A percentile compares a stretch with the other conserved stretches of the same genome.
phyloP scores from a whole-genome alignment of 179 eudicot genomes.

The Nepenthes alata region DNA sequence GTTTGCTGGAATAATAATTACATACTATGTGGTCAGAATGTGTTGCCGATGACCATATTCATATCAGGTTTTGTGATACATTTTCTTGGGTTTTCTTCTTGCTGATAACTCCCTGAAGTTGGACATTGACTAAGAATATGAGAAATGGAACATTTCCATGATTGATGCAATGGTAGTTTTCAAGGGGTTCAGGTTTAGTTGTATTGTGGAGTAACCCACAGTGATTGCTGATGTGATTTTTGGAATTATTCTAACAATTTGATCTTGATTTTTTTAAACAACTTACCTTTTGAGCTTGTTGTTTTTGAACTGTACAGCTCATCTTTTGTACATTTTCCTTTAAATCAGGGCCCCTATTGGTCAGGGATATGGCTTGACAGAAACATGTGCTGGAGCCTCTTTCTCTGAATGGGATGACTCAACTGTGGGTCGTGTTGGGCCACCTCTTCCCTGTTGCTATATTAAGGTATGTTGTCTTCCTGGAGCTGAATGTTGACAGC shows the following conservation, averaged over 20 bases:
- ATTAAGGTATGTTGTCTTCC: conserved; percentile 48
- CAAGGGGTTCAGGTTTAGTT: neutral
- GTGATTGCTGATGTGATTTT: neutral
- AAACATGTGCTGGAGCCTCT: conserved; percentile 95
- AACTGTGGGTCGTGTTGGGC: conserved; percentile 97
- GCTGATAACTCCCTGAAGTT: no score
- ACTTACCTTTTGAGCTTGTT: neutral
- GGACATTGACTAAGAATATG: no score
- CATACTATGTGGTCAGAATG: no score
- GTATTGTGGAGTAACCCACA: neutral
- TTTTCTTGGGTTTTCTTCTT: no score
- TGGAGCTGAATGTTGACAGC: neutral
- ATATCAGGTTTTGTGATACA: no score
- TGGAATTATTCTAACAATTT: neutral
- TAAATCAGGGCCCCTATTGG: conserved; percentile 81
- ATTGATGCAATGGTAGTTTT: no score
- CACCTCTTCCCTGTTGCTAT: conserved; percentile 87
- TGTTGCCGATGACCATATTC: no score
- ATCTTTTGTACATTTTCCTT: neutral
- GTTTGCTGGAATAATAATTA: no score
- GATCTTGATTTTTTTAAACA: neutral
- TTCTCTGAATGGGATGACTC: conserved; percentile 78
- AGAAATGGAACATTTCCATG: no score
- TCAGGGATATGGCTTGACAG: conserved; percentile 96
- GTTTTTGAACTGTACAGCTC: neutral